These are phyloP conservation scores for Fusarium brachygibbosum DNA, from an alignment of 2,329 filamentous ascomycete species.

Conservation along the genomic window DNA sequence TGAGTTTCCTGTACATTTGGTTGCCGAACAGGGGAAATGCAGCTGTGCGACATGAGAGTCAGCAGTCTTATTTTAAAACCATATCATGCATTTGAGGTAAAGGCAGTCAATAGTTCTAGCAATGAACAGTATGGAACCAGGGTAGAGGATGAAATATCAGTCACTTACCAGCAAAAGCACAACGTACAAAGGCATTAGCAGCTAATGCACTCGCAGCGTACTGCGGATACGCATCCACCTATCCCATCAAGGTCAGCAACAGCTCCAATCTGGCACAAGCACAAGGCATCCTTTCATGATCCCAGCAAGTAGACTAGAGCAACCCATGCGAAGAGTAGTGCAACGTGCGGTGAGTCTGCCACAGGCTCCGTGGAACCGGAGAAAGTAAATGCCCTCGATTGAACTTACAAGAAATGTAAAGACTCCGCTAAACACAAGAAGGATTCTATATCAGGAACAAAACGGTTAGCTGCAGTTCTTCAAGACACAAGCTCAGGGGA, in stretches of 20 bases:
- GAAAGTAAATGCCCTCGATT: neutral
- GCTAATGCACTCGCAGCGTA: slow-evolving; percentile 85
- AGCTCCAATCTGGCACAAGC: slow-evolving; percentile 36
- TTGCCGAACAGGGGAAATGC: slow-evolving; percentile 82
- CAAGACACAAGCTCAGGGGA: slow-evolving; percentile 28
- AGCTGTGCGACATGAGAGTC: slow-evolving; percentile 59
- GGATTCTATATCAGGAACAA: slow-evolving; percentile 64
- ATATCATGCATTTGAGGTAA: neutral
- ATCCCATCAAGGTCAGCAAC: slow-evolving; percentile 38
- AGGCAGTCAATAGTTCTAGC: slow-evolving; percentile 8
- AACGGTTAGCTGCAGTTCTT: slow-evolving; percentile 48
- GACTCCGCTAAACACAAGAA: slow-evolving; percentile 84
- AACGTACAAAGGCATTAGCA: slow-evolving; percentile 85
- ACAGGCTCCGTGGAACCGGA: slow-evolving; percentile 17
- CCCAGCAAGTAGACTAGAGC: slow-evolving; percentile 5
- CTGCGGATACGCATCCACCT: slow-evolving; percentile 81
- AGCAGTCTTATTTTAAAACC: slow-evolving; percentile 1
- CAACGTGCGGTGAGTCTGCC: slow-evolving; percentile 29
- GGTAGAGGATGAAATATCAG: neutral
- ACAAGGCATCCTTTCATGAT: slow-evolving; percentile 10
- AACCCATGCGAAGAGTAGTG: slow-evolving; percentile 16
- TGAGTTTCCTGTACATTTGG: slow-evolving; percentile 78
- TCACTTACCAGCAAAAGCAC: slow-evolving; percentile 75
- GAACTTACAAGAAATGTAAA: slow-evolving; percentile 87
- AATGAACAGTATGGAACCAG: slow-evolving; percentile 14